Evolutionary conservation across 2,329 filamentous ascomycete species (phyloP).

Genomic region (Aspergillus carbonarius): DNA sequence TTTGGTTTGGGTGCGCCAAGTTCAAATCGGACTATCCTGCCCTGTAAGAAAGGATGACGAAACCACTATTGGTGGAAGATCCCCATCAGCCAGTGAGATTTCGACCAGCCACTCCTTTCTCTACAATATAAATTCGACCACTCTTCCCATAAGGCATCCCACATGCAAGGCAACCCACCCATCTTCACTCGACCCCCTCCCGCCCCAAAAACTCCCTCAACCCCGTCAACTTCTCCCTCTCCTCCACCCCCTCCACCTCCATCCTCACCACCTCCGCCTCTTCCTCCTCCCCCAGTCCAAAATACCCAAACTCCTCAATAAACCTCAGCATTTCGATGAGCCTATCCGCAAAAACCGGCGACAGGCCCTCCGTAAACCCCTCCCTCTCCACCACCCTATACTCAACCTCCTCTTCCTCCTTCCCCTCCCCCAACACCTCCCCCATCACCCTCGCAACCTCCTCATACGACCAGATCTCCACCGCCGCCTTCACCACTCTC

Average conservation of each 20-base stretch:
- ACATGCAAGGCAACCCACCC: too few species aligned
- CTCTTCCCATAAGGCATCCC: too few species aligned
- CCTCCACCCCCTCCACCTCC: not conserved
- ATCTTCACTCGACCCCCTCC: too few species aligned
- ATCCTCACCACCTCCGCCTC: not conserved
- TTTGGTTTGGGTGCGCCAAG: too few species aligned
- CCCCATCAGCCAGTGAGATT: too few species aligned
- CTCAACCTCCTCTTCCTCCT: too few species aligned
- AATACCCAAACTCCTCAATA: not conserved
- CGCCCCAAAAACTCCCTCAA: not conserved
- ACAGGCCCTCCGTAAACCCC: not conserved
- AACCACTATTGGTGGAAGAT: too few species aligned
- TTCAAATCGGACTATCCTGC: too few species aligned
- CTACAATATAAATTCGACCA: too few species aligned
- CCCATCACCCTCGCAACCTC: not conserved
- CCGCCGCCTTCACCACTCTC: not conserved
- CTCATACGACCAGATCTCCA: not conserved
- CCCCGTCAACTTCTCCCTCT: not conserved
- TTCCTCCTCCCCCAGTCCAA: not conserved
- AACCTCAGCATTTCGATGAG: not conserved
- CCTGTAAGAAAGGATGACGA: too few species aligned
- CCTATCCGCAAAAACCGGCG: not conserved
- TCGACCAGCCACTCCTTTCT: too few species aligned
- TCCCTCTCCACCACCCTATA: not conserved
- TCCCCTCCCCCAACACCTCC: not conserved